Evolutionary conservation across 2,329 filamentous ascomycete species (phyloP), one percentile per base, ranked within the genome.

Genomic region (Penicillium sp.): DNA sequence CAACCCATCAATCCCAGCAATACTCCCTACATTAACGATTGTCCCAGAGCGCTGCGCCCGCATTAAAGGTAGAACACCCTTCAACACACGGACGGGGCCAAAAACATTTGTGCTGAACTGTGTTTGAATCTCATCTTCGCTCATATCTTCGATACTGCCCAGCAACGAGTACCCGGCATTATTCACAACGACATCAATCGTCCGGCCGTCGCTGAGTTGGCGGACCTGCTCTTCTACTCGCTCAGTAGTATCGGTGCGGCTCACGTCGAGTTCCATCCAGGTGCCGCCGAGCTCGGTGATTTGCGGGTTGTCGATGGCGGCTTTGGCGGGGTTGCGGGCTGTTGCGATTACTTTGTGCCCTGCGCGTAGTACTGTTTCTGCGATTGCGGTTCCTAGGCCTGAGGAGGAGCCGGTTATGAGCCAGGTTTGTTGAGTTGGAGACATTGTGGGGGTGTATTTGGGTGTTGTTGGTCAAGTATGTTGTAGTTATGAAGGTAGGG

Each of bases 21-120:
- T 59, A 44, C 78, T 81, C 31, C 77, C 78, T 59, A 83, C 76
- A 2, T 75, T 78, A 11, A 77, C 77, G 1, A 83, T 62, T 3
- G 66, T 69, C 1, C 75, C 75, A 5, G 60, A 60, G 19, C 52
- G 56, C 53, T 68, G 69, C 21, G 59, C 47, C 1, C 78, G 71
- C 60, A 79, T 71, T 23, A 71, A 62, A 1, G 72, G 76, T 1
- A 79, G 59, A 18, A 74, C 51, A 10, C 73, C 67, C 8, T 68
- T 71, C 5, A 72, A 71, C 10, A 77, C 52, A 45, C 74, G 75
- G 39, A 77, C 66, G 11, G 71, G 61, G 13, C 75, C 77, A 48
- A 76, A 71, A 40, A 79, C 71, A 51, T 79, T 80, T n/a, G 73
- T 74, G 16, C 70, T 55, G 45, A 66, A 56, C 24, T 65, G 62